Evolutionary conservation across 2,329 filamentous ascomycete genomes (phyloP).

Genomic region (Colletotrichum acutatum): DNA sequence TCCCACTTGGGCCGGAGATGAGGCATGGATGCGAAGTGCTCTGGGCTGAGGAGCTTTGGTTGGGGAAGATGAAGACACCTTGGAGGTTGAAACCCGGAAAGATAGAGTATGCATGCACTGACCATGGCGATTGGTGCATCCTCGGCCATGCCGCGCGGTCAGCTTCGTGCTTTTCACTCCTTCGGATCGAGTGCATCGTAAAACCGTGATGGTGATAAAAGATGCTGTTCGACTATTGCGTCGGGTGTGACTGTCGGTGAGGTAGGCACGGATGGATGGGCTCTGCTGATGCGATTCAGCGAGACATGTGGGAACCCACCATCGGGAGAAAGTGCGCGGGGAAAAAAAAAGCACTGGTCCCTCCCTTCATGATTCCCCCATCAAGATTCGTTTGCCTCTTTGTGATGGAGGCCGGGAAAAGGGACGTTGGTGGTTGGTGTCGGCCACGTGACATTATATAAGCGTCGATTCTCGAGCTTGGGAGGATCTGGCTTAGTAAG

Average conservation of each 20-base stretch:
- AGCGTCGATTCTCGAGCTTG: neutral
- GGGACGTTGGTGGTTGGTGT: slow-evolving; percentile 27
- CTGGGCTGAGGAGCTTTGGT: neutral
- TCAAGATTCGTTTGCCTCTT: slow-evolving; percentile 23
- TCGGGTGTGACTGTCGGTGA: neutral
- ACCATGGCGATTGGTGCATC: neutral
- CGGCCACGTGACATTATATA: slow-evolving; percentile 19
- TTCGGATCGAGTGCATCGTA: slow-evolving; percentile 7
- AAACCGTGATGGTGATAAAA: neutral
- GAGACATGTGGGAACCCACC: slow-evolving; percentile 23
- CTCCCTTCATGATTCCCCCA: slow-evolving; percentile 28
- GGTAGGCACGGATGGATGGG: neutral
- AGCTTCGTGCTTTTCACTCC: neutral
- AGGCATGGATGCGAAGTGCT: slow-evolving; percentile 4
- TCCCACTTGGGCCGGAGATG: neutral
- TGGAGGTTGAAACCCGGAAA: neutral
- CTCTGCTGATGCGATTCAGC: slow-evolving; percentile 14
- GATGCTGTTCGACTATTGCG: neutral
- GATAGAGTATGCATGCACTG: slow-evolving; percentile 20
- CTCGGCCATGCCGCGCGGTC: neutral
- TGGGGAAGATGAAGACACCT: neutral
- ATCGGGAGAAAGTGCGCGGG: slow-evolving; percentile 9
- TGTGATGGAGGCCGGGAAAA: slow-evolving; percentile 32
- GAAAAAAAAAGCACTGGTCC: slow-evolving; percentile 27
- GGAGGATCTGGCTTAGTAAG: neutral